phyloP scores from a whole-genome alignment of 2,329 filamentous ascomycete genomes.

The Claviceps monticola region DNA sequence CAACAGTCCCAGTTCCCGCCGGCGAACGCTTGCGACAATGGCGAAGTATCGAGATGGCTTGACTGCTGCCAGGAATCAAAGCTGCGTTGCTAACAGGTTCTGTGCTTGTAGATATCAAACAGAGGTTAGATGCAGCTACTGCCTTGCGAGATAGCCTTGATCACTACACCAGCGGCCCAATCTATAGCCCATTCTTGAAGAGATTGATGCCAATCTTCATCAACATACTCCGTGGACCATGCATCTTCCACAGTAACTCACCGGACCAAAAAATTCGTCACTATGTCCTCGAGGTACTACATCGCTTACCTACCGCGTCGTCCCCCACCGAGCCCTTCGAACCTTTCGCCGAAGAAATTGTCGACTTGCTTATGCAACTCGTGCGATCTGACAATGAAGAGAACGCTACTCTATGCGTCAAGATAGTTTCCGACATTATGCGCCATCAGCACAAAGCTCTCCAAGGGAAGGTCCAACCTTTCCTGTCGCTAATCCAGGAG shows the following conservation, averaged over 20 bases:
- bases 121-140: constrained; percentile 68
- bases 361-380: constrained; percentile 78
- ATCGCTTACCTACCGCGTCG: constrained; percentile 62
- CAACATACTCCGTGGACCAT: constrained; percentile 68
- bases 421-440: constrained; percentile 94
- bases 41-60: neutral
- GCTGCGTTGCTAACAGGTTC: neutral
- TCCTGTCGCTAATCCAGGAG: constrained; percentile 83
- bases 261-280: constrained; percentile 88
- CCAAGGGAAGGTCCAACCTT: constrained; percentile 66
- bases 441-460: constrained; percentile 81
- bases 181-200: constrained; percentile 70
- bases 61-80: neutral
- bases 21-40: neutral
- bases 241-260: constrained; percentile 82
- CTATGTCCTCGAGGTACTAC: constrained; percentile 85
- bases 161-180: constrained; percentile 63
- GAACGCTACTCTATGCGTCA: constrained; percentile 95
- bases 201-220: constrained; percentile 85
- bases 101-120: constrained; percentile 52
- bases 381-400: constrained; percentile 94
- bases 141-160: constrained; percentile 88
- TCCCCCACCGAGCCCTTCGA: constrained; percentile 70
- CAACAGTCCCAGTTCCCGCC: neutral
- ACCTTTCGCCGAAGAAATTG: constrained; percentile 74